Evolutionary conservation across 768 basidiomycete genomes (phyloP), one percentile per base, ranked within the genome.

Genomic region (Rhizopogon vesiculosus): DNA sequence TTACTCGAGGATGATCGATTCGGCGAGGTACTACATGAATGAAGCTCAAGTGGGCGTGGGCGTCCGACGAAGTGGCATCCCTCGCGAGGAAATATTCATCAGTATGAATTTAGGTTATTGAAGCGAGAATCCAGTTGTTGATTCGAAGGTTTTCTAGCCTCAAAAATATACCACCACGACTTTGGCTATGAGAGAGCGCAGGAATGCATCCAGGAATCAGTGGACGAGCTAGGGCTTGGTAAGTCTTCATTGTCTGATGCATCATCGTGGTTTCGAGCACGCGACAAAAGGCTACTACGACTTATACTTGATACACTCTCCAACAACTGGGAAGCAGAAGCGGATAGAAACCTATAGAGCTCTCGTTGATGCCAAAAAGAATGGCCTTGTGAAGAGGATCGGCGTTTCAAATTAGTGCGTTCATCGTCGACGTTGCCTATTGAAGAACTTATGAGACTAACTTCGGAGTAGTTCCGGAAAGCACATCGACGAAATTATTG

Each of bases 351-450:
- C 66, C 13, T 81, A 76, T 64, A 71, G 62, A 53, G 76, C 72
- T 2, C 63, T 80, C 16, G 54, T 71, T 12, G 67, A 75, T 18
- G 64, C 68, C 16, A 66, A 69, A 46, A 48, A 51, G 10, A 69
- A 62, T 12, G 75, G 79, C 18, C 72, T 76, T 48, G 65, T 75
- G 55, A 64, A 70, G 40, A 65, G 61, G 38, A 65, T 74, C 16
- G 79, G 79, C 1, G 79, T 81, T 18, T 78, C 77, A 4, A 81
- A 81, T 66, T 81, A 69, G 79, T 80, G 54, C 48, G 66, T 33
- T 18, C 39, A 42, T 39, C 18, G 16, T 56, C 10, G 28, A 13
- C 22, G 16, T 15, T 10, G 4, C 15, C 12, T 2, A 39, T 35
- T 7, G 25, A 43, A 33, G 18, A 22, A 13, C 29, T 13, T 22